Conservation (phyloP, 1,284 basidiomycete genomes). For the Inonotus obliquus region DNA sequence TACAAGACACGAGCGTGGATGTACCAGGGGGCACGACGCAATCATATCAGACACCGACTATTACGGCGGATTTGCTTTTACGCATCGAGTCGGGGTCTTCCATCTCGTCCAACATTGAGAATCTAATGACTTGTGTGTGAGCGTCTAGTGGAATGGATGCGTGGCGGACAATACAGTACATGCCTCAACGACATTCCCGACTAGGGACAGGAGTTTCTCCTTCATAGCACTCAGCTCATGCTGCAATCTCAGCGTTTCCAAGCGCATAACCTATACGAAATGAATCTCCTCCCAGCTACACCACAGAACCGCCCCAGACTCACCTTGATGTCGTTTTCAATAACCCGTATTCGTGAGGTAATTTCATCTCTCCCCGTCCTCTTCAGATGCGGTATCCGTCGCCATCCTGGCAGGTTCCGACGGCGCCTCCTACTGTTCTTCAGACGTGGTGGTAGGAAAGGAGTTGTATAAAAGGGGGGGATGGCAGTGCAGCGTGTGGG, state of each 20-base stretch:
- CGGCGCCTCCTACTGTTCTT: background rate
- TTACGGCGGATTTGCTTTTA: conserved; percentile 96
- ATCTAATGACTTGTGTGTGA: conserved; percentile 50
- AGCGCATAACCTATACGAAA: conserved; percentile 85
- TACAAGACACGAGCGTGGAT: too few relatives aligned
- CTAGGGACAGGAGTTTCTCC: conserved; percentile 96
- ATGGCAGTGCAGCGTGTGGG: too few relatives aligned
- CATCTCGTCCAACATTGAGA: conserved; percentile 91
- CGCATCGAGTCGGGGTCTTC: conserved; percentile 92
- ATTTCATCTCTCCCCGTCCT: conserved; percentile 75
- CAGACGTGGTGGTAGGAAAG: conserved; percentile 1
- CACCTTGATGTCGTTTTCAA: conserved; percentile 94
- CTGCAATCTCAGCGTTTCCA: conserved; percentile 85
- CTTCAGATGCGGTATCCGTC: conserved; percentile 27
- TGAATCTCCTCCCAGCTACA: background rate
- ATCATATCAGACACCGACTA: too few relatives aligned
- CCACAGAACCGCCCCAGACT: conserved; percentile 16
- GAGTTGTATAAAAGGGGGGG: too few relatives aligned
- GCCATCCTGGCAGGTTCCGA: conserved; percentile 2
- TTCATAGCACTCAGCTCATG: conserved; percentile 96
- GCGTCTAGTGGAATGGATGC: background rate
- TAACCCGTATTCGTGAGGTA: conserved; percentile 78
- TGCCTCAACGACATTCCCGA: conserved; percentile 96
- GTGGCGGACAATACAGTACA: conserved; percentile 24
- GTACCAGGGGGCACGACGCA: too few relatives aligned